Conservation (phyloP, 257 asterid genomes). For the Solanum piurae region DNA sequence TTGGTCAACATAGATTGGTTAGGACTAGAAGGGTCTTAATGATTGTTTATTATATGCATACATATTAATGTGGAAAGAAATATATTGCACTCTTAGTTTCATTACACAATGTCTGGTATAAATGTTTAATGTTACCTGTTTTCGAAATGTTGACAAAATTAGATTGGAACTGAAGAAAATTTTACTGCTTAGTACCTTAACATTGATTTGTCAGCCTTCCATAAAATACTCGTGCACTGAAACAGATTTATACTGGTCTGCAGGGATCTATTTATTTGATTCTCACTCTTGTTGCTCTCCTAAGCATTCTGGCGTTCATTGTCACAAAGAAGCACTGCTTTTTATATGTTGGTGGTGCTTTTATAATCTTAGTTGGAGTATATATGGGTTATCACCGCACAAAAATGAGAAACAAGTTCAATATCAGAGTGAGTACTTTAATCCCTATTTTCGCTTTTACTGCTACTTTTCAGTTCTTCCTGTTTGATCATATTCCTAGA, state of each 20-base stretch:
- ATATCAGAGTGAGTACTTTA: conserved; percentile 50
- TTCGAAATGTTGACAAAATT: not conserved
- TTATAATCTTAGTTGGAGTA: conserved; percentile 32
- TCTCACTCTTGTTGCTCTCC: conserved; percentile 36
- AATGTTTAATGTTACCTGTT: not conserved
- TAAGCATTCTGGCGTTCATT: conserved; percentile 45
- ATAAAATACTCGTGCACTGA: not conserved
- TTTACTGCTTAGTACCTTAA: not conserved
- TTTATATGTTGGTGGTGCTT: conserved; percentile 52
- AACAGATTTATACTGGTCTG: conserved; percentile 11
- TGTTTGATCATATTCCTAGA: not conserved
- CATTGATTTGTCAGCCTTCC: not conserved
- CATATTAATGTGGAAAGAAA: not conserved
- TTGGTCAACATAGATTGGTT: not conserved
- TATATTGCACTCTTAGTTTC: not conserved
- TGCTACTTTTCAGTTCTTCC: not conserved
- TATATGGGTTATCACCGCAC: conserved; percentile 72
- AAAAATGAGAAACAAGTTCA: conserved; percentile 71
- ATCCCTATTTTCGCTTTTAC: not conserved
- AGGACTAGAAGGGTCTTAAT: not conserved
- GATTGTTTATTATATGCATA: not conserved
- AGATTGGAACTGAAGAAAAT: not conserved
- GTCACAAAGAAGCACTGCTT: conserved; percentile 43
- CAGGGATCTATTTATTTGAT: conserved; percentile 60
- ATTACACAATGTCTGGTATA: not conserved